Evolutionary conservation across 768 basidiomycete species (phyloP), one percentile per base, ranked within the genome.

Genomic region (Roridomyces roridus): DNA sequence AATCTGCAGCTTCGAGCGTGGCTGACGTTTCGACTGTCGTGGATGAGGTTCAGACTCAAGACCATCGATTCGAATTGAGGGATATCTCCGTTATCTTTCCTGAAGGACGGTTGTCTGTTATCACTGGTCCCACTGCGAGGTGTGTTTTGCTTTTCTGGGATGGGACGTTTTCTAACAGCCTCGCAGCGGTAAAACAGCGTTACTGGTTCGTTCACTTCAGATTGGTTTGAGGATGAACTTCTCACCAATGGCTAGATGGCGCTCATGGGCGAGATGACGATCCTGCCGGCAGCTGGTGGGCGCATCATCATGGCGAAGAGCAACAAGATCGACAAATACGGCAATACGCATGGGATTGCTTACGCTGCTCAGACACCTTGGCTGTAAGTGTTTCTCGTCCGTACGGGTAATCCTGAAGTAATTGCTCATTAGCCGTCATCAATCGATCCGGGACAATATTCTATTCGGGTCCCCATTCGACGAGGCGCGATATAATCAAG

Each of bases 381-480:
- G 86, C 69, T 89, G 31, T 47, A 76, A 82, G 23, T 84, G 88
- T 65, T 83, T 85, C 34, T 87, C 34, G 18, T 29, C n/a, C 15
- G 12, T 29, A 8, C 29, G 25, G 7, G 14, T 25, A 6, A 10
- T 39, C 48, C 21, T 23, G 21, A 34, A 11, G 15, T 23, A 18
- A 15, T 37, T 9, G 12, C 2, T 15, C 12, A 7, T 15, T 15
- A 34, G 31, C 24, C 49, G 23, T 10, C 40, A 44, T 26, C 14
- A 24, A 4, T 87, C 89, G 0, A 90, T 93, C 68, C 85, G 80
- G 61, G 87, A 88, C 35, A 94, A 94, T 66, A 91, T 94, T 64
- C 71, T 91, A 9, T 94, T 94, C 68, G 91, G 89, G 0, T 81
- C 82, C 60, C 85, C 85, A 0, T 84, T 77, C 55, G 88, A 91